Evolutionary conservation across 371 early-diverging fungal species (phyloP).

Genomic region (Coemansia sp.): DNA sequence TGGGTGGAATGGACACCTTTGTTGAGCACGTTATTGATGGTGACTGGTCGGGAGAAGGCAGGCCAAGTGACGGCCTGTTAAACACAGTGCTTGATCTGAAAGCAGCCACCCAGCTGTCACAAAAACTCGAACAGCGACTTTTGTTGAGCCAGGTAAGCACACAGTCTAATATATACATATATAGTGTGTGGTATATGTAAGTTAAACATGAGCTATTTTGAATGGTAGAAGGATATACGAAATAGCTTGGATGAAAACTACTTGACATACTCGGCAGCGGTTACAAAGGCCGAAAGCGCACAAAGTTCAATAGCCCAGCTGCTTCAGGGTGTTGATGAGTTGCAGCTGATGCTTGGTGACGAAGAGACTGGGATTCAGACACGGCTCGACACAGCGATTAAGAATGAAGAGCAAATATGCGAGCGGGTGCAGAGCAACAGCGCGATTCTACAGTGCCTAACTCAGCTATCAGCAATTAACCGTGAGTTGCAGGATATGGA

Average conservation of each 20-base stretch:
- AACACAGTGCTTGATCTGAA: neutral
- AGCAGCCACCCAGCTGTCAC: conserved; percentile 5
- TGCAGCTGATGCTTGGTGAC: conserved; percentile 35
- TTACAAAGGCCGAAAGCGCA: conserved; percentile 2
- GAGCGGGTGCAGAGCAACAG: conserved; percentile 7
- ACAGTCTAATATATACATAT: neutral
- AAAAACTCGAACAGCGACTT: conserved; percentile 9
- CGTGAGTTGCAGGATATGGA: conserved; percentile 10
- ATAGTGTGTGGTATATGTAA: neutral
- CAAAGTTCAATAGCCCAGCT: conserved; percentile 12
- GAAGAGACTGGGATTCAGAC: conserved; percentile 21
- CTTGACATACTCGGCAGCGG: conserved; percentile 9
- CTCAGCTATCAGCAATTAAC: conserved; percentile 6
- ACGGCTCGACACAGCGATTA: conserved; percentile 12
- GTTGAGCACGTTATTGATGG: neutral
- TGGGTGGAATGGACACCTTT: neutral
- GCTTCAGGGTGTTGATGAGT: conserved; percentile 27
- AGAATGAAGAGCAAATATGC: neutral
- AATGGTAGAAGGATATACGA: neutral
- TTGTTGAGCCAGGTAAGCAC: neutral
- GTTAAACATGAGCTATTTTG: neutral
- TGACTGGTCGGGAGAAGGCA: neutral
- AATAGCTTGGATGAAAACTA: conserved; percentile 5
- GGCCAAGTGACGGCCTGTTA: neutral
- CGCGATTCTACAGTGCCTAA: conserved; percentile 16